Base-by-base conservation (phyloP, 352 stramenopile species). In the Pythium insidiosum region DNA sequence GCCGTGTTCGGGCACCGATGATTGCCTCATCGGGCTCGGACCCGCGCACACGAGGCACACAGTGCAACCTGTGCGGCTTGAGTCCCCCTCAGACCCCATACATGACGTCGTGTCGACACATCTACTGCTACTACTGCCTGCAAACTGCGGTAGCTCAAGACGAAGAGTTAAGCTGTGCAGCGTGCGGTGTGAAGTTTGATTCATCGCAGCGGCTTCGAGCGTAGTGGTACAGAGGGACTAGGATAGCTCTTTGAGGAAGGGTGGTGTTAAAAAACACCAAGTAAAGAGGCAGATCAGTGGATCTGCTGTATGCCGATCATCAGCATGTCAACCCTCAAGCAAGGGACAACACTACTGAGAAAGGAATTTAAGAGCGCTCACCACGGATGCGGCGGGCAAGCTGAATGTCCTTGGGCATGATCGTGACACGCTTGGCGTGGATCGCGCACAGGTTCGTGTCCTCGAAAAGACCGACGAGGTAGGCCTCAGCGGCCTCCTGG, bases 331-430 rank as follows among this genome's bases (percentile, higher is more conserved):
- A 35, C 18, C 31, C 6, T n/a, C n/a, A n/a, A n/a, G n/a, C n/a
- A n/a, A n/a, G n/a, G n/a, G n/a, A n/a, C n/a, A n/a, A n/a, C n/a
- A n/a, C n/a, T n/a, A n/a, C n/a, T n/a, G n/a, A n/a, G n/a, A n/a
- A n/a, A 20, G 23, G 38, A 65, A 65, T 57, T 77, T 84, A 88
- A 44, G 75, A 88, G 35, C 73, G 73, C 56, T 88, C 76, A 49
- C 90, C 90, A 73, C 90, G 78, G 61, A 97, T 96, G 56, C 90
- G 82, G 58, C 86, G 73, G 20, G 88, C 91, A 30, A 97, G 66
- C 61, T 97, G 88, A 50, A 97, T 96, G 68, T 97, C 88, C 68
- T 96, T 97, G 20, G 85, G 84, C 88, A 97, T 96, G 62, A 97
- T 96, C 5, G 88, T 97, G 15, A 97, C 87, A 67, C 73, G 73